These are phyloP conservation scores for Scolecobasidium constrictum DNA, from an alignment of 2,329 filamentous ascomycete species.

Conservation along the genomic window DNA sequence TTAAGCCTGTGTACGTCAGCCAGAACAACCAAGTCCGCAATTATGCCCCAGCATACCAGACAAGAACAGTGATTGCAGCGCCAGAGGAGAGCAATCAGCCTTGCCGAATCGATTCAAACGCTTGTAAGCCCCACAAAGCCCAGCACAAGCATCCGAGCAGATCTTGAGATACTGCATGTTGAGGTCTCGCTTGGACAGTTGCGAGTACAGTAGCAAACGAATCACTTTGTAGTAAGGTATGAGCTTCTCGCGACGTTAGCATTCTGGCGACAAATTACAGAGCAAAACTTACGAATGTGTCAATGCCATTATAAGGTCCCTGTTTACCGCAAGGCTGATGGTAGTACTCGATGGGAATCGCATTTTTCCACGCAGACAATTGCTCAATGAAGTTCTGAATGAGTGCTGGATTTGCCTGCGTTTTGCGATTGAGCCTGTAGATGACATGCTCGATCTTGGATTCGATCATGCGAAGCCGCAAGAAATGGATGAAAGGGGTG, in stretches of 20 bases:
- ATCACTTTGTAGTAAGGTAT: constrained; percentile 1
- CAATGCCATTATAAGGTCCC: background rate
- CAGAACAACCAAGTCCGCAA: too few species aligned
- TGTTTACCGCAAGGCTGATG: too few species aligned
- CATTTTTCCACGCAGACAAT: constrained; percentile 2
- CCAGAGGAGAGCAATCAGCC: background rate
- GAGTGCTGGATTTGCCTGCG: background rate
- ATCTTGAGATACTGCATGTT: background rate
- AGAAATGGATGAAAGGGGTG: constrained; percentile 17
- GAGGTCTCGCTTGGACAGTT: background rate
- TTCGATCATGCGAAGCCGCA: constrained; percentile 12
- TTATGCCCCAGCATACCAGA: too few species aligned
- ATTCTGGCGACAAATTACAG: too few species aligned
- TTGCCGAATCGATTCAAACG: background rate
- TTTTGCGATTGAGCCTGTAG: constrained; percentile 4
- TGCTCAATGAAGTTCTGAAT: background rate
- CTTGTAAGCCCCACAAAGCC: background rate
- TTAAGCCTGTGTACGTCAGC: constrained; percentile 2
- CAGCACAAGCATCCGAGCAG: constrained; percentile 1
- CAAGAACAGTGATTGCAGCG: background rate
- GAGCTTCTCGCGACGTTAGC: too few species aligned
- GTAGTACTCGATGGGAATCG: constrained; percentile 3
- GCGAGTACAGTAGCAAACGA: background rate
- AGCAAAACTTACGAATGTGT: background rate
- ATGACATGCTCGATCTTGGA: constrained; percentile 14